Evolutionary conservation across 768 basidiomycete genomes (phyloP), one percentile per base, ranked within the genome.

Genomic region (Leccinum olivaceopallidum): DNA sequence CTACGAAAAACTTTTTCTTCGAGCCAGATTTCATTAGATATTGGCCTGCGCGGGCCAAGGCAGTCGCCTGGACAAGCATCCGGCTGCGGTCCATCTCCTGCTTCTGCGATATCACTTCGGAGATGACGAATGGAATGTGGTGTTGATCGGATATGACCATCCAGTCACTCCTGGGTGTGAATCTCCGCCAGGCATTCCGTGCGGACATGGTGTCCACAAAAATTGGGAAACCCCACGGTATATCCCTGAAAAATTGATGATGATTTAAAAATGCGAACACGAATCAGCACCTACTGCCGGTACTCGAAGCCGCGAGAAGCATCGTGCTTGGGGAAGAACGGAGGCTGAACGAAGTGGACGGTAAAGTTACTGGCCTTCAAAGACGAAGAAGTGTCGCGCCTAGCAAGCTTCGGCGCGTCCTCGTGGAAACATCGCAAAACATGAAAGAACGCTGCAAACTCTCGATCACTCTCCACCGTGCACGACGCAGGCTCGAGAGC

Each of bases 31-130:
- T 4, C 10, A 60, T 6, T 3, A 65, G 50, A 13, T 10, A 42
- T 7, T 55, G 22, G 6, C 61, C 59, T 0, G 48, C 13, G 1
- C 59, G 53, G 2, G 56, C 63, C 14, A 57, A 16, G 2, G 57
- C 28, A 2, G 49, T 65, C 2, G 59, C 64, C 22, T 68, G n/a
- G 18, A 68, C 5, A 10, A 68, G 63, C 66, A 68, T 68, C 2
- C 60, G 47, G 9, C 1, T 47, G 8, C 48, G 50, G 16, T 51
- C 58, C 0, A 0, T 0, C 24, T 57, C 10, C 1, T 10, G 2
- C n/a, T 8, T 16, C 1, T 56, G 8, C 5, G 57, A 67, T 13
- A 59, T 34, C 1, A 62, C 55, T 28, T 68, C 59, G 2, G 14
- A 65, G 5, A 67, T 42, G n/a, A 65, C 9, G 22, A 67, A 68